Evolutionary conservation across 2,329 filamentous ascomycete genomes (phyloP).

Genomic region (Trichothecium roseum): DNA sequence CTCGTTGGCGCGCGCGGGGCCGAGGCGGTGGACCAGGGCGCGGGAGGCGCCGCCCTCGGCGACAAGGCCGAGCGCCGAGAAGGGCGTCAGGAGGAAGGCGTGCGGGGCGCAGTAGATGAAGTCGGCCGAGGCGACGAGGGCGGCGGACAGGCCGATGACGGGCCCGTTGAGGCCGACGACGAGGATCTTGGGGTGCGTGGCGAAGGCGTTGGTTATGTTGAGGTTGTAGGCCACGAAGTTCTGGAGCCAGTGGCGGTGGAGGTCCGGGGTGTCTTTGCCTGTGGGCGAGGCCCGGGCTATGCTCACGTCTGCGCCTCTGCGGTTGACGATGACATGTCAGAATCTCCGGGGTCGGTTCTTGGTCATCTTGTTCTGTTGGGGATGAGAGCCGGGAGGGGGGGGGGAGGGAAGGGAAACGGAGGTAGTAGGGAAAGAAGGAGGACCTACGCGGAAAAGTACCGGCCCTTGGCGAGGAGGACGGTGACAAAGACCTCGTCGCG

Average conservation of each 20-base stretch:
- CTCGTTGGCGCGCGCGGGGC: conserved; percentile 77
- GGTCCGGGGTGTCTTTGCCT: conserved; percentile 23
- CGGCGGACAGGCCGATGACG: conserved; percentile 78
- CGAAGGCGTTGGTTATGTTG: conserved; percentile 81
- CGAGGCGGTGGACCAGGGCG: conserved; percentile 71
- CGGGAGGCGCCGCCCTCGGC: conserved; percentile 75
- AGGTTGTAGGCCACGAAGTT: conserved; percentile 78
- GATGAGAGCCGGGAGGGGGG: background rate
- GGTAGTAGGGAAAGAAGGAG: background rate
- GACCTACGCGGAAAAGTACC: conserved; percentile 76
- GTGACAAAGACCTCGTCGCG: conserved; percentile 78
- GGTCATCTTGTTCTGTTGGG: conserved; percentile 1
- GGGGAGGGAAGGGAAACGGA: background rate
- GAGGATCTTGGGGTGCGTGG: conserved; percentile 88
- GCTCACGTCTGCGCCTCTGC: conserved; percentile 70
- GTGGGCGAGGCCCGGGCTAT: conserved; percentile 33
- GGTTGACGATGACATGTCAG: background rate
- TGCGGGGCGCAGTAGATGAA: conserved; percentile 82
- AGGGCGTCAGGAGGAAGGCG: conserved; percentile 82
- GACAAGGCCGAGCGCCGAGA: conserved; percentile 80
- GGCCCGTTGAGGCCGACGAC: conserved; percentile 88
- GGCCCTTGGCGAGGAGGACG: conserved; percentile 73
- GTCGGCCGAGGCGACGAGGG: conserved; percentile 73
- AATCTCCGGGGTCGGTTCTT: conserved; percentile 1
- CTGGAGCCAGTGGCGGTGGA: conserved; percentile 48